Evolutionary conservation across 2,329 filamentous ascomycete species (phyloP).

Genomic region (Zasmidium citrigriseum): DNA sequence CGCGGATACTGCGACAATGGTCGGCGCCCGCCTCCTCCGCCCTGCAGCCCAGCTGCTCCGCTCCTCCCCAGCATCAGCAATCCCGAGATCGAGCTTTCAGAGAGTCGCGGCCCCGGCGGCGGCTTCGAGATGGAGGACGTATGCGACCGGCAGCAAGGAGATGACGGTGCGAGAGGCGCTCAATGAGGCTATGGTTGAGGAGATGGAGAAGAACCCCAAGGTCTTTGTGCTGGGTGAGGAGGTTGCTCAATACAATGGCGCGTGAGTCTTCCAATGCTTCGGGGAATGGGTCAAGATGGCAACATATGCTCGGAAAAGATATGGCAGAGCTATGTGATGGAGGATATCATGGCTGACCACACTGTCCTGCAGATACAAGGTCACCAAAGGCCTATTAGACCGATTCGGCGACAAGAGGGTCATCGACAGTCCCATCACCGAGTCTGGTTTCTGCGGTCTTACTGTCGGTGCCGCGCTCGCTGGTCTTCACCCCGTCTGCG

Average conservation of each 20-base stretch:
- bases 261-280: conserved; percentile 51
- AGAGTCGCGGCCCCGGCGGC: conserved; percentile 50
- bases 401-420: conserved; percentile 96
- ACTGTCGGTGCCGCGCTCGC: conserved; percentile 93
- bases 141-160: conserved; percentile 75
- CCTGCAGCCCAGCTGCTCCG: conserved; percentile 64
- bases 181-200: conserved; percentile 96
- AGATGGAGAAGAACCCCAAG: conserved; percentile 91
- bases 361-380: conserved; percentile 72
- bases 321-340: too few species aligned
- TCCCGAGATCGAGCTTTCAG: conserved; percentile 55
- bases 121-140: conserved; percentile 51
- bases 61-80: conserved; percentile 53
- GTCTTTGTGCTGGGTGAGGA: conserved; percentile 97
- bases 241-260: conserved; percentile 99
- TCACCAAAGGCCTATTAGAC: conserved; percentile 95
- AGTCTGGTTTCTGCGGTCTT: conserved; percentile 91
- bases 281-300: too few species aligned
- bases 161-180: conserved; percentile 96
- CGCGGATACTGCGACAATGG: conserved; percentile 45
- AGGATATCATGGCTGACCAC: conserved; percentile 47
- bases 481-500: conserved; percentile 90
- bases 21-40: conserved; percentile 63
- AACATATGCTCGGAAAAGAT: too few species aligned
- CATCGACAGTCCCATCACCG: conserved; percentile 97